Conservation (phyloP, 2,329 filamentous ascomycete species). For the Ophiosphaerella korrae region DNA sequence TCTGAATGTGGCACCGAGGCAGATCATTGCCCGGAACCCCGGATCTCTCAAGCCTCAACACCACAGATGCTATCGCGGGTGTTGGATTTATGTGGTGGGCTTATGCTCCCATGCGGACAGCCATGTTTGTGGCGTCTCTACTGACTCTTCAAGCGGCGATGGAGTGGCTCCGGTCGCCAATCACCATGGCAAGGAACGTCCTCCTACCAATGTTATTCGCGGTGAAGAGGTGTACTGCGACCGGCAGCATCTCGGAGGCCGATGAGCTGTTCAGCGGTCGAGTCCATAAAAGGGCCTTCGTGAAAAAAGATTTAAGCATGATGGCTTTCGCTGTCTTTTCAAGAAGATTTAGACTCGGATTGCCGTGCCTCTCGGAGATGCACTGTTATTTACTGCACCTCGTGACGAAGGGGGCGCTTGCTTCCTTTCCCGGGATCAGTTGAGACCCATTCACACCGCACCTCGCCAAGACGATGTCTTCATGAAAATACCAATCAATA, state of each 20-base stretch:
- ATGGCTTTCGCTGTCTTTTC: constrained; percentile 21
- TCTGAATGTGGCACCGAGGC: constrained; percentile 13
- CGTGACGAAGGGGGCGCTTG: constrained; percentile 15
- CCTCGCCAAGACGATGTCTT: constrained; percentile 11
- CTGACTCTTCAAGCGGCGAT: too few relatives aligned
- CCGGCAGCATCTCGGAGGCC: constrained; percentile 35
- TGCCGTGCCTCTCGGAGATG: constrained; percentile 5
- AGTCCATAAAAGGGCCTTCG: constrained; percentile 46
- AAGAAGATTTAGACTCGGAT: neutral
- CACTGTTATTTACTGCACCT: constrained; percentile 11
- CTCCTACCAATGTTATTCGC: constrained; percentile 29
- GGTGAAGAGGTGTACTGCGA: constrained; percentile 15
- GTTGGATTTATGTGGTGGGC: too few relatives aligned
- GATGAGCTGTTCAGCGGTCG: constrained; percentile 19
- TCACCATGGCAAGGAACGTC: constrained; percentile 15
- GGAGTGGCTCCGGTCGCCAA: too few relatives aligned
- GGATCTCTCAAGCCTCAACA: constrained; percentile 13
- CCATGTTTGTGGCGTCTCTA: too few relatives aligned
- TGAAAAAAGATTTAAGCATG: constrained; percentile 33
- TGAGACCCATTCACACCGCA: constrained; percentile 15
- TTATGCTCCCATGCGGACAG: neutral
- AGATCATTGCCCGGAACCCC: neutral
- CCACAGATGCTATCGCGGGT: constrained; percentile 4
- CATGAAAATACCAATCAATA: constrained; percentile 15
- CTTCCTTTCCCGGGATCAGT: constrained; percentile 4